These are phyloP conservation scores for Hypholoma fasciculare DNA, from an alignment of 768 basidiomycete species.

Conservation along the genomic window DNA sequence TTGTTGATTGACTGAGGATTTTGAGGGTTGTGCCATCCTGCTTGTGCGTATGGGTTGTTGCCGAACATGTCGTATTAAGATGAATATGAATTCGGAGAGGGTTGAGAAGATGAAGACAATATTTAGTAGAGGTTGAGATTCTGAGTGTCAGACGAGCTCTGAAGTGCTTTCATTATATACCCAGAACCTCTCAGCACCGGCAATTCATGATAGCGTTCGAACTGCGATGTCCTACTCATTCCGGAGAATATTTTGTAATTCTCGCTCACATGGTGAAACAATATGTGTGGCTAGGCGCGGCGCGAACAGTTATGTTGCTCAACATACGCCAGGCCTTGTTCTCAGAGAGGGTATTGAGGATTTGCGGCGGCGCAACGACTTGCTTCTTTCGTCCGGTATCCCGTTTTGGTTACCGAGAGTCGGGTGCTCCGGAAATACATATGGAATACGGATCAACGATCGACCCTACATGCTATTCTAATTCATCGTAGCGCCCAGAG, in stretches of 20 bases:
- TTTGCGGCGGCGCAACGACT: neutral
- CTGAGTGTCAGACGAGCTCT: neutral
- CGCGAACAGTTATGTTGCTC: neutral
- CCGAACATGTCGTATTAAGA: constrained; percentile 14
- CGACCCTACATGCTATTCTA: no score
- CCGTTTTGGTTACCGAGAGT: no score
- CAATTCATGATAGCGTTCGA: neutral
- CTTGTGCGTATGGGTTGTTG: constrained; percentile 32
- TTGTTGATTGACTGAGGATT: constrained; percentile 27
- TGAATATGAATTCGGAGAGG: neutral
- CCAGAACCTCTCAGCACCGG: neutral
- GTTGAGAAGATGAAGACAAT: neutral
- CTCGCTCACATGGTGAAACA: neutral
- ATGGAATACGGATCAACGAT: no score
- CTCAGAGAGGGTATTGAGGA: neutral
- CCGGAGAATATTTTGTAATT: neutral
- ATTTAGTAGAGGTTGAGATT: neutral
- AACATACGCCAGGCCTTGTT: neutral
- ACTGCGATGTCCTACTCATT: neutral
- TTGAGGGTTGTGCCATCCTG: constrained; percentile 30
- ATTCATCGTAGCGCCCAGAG: no score
- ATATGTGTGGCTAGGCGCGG: neutral
- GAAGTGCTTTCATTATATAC: neutral
- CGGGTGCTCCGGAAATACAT: no score
- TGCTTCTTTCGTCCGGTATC: neutral